Percentiles rank a stretch among this genome's conserved stretches.
Conservation (phyloP, 148 eudicot species). For the Fagopyrum esculentum region DNA sequence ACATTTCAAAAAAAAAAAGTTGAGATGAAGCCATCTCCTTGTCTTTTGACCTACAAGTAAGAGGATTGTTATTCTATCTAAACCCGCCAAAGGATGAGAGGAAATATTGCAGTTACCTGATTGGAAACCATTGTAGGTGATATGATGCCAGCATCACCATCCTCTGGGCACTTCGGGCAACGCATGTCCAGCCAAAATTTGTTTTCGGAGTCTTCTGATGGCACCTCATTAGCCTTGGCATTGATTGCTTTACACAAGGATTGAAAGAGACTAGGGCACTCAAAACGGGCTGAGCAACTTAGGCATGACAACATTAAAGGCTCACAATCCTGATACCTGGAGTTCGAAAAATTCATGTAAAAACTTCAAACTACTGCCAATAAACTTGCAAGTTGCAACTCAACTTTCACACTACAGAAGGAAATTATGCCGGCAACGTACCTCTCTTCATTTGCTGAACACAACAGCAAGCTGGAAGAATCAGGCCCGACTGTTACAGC, state of each 20-base stretch:
- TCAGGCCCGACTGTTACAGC: slow-evolving; percentile 39
- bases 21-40: slow-evolving; percentile 61
- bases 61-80: too few relatives aligned
- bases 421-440: background rate
- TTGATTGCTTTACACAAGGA: slow-evolving; percentile 40
- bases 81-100: too few relatives aligned
- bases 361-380: background rate
- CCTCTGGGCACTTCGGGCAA: slow-evolving; percentile 84
- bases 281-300: slow-evolving; percentile 67
- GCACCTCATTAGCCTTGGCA: slow-evolving; percentile 33
- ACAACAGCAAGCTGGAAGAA: slow-evolving; percentile 46
- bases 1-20: too few relatives aligned
- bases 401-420: background rate
- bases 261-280: slow-evolving; percentile 67
- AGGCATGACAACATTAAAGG: slow-evolving; percentile 71
- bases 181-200: slow-evolving; percentile 58
- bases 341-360: slow-evolving; percentile 12
- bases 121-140: slow-evolving; percentile 72
- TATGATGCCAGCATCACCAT: slow-evolving; percentile 55
- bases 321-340: slow-evolving; percentile 87
- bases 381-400: background rate
- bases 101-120: slow-evolving; percentile 46
- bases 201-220: slow-evolving; percentile 27
- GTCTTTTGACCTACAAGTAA: slow-evolving; percentile 63
- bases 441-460: slow-evolving; percentile 53